Evolutionary conservation across 2,329 filamentous ascomycete genomes (phyloP).

Genomic region (Stachybotrys chlorohalonatus): DNA sequence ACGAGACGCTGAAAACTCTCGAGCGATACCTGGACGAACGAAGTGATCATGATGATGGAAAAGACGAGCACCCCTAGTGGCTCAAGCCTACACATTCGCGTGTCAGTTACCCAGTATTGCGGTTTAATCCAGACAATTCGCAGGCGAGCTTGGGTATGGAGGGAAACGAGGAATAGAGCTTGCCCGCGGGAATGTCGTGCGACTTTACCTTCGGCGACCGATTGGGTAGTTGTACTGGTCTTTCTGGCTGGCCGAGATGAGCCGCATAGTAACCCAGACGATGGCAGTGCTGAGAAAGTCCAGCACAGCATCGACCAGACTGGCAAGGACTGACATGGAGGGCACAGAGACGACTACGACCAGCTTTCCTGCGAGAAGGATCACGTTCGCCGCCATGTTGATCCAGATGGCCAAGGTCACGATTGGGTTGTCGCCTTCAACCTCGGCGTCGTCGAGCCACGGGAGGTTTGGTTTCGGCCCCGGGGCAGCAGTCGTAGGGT

Average conservation of each 20-base stretch:
- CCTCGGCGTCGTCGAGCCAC: conserved; percentile 60
- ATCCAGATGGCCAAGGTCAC: conserved; percentile 84
- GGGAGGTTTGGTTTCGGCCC: conserved; percentile 51
- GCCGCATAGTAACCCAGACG: conserved; percentile 66
- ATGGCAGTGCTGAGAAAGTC: conserved; percentile 78
- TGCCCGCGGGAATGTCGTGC: neutral
- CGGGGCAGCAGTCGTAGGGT: conserved; percentile 16
- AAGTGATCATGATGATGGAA: conserved; percentile 78
- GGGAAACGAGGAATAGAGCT: neutral
- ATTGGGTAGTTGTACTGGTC: conserved; percentile 72
- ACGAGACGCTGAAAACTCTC: conserved; percentile 59
- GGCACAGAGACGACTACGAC: conserved; percentile 68
- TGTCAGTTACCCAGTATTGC: conserved; percentile 8
- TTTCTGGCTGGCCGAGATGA: conserved; percentile 56
- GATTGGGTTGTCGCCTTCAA: conserved; percentile 65
- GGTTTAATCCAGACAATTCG: neutral
- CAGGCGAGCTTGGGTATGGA: neutral
- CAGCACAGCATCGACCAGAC: conserved; percentile 68
- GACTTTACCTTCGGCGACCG: conserved; percentile 50
- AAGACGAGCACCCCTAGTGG: conserved; percentile 76
- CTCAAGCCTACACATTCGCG: conserved; percentile 46
- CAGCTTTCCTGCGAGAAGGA: conserved; percentile 68
- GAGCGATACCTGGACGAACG: conserved; percentile 69
- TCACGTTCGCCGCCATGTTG: conserved; percentile 69
- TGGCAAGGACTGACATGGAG: conserved; percentile 73